Evolutionary conservation across 73 alveolate species (phyloP).

Genomic region (Urostyla sp.): DNA sequence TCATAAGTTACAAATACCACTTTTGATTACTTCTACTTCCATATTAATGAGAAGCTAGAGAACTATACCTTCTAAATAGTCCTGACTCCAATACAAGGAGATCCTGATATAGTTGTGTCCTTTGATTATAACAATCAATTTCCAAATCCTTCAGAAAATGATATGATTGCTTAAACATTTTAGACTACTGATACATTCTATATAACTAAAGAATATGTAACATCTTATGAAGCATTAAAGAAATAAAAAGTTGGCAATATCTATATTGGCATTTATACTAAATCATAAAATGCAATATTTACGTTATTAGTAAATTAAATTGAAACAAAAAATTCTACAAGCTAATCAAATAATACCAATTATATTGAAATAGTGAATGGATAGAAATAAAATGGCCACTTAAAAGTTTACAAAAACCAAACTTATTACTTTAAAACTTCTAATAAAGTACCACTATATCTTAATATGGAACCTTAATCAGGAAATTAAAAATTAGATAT

Average conservation of each 20-base stretch:
- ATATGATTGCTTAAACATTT: not conserved
- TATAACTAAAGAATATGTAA: conserved; percentile 2
- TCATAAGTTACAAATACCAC: not conserved
- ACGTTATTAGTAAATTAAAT: conserved; percentile 7
- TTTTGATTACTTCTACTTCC: conserved; percentile 33
- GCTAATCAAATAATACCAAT: conserved; percentile 26
- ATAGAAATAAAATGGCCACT: conserved; percentile 2
- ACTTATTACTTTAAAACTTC: conserved; percentile 31
- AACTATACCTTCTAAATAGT: conserved; percentile 17
- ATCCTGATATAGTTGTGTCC: conserved; percentile 67
- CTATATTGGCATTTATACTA: conserved; percentile 28
- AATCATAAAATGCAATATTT: not conserved
- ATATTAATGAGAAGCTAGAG: not conserved
- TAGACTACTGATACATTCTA: conserved; percentile 1
- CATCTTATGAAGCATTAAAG: too few species aligned
- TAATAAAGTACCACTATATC: conserved; percentile 31
- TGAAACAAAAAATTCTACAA: too few species aligned
- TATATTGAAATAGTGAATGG: conserved; percentile 36
- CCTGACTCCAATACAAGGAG: conserved; percentile 62
- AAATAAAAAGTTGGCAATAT: not conserved
- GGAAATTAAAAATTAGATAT: conserved; percentile 27
- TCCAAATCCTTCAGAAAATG: not conserved
- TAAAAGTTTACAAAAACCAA: not conserved
- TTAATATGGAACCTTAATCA: not conserved
- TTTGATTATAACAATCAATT: conserved; percentile 15